Conservation (phyloP, 164 flowering plant species). For the Dillenia suffruticosa region DNA sequence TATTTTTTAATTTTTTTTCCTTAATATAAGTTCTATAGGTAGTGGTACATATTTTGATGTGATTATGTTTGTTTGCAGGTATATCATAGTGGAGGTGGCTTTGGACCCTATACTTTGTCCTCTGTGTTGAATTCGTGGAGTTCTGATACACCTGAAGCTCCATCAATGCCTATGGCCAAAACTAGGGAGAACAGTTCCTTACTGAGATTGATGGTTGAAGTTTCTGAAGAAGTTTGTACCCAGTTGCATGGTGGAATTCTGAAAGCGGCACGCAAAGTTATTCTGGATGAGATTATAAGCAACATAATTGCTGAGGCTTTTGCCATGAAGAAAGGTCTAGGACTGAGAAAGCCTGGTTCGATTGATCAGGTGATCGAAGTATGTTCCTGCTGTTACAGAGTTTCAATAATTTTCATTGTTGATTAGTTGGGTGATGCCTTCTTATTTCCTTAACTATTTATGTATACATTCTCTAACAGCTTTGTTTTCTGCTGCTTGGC, state of each 20-base stretch:
- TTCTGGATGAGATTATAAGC: conserved; percentile 82
- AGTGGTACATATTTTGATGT: background rate
- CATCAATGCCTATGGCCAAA: conserved; percentile 8
- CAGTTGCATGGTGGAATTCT: conserved; percentile 80
- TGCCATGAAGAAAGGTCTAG: conserved; percentile 47
- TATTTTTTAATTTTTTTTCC: too few species aligned
- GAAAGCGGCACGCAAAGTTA: conserved; percentile 73
- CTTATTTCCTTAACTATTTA: background rate
- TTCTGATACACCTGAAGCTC: conserved; percentile 15
- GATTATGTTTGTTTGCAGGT: conserved; percentile 42
- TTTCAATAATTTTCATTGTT: background rate
- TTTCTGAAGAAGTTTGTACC: conserved; percentile 62
- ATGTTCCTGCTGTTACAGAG: conserved; percentile 16
- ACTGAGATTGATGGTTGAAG: conserved; percentile 33
- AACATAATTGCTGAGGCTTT: conserved; percentile 49
- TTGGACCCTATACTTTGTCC: conserved; percentile 41
- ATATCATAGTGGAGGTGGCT: conserved; percentile 46
- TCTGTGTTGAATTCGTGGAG: conserved; percentile 49
- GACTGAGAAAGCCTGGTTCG: conserved; percentile 31
- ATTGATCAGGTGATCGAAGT: conserved; percentile 20
- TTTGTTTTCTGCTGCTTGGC: conserved; percentile 6
- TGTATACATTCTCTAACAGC: too few species aligned
- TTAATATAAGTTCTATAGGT: too few species aligned
- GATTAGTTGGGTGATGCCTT: background rate
- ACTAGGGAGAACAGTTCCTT: conserved; percentile 20